These are phyloP conservation scores for Phialocephala subalpina DNA, from an alignment of 2,329 filamentous ascomycete species.

Conservation along the genomic window DNA sequence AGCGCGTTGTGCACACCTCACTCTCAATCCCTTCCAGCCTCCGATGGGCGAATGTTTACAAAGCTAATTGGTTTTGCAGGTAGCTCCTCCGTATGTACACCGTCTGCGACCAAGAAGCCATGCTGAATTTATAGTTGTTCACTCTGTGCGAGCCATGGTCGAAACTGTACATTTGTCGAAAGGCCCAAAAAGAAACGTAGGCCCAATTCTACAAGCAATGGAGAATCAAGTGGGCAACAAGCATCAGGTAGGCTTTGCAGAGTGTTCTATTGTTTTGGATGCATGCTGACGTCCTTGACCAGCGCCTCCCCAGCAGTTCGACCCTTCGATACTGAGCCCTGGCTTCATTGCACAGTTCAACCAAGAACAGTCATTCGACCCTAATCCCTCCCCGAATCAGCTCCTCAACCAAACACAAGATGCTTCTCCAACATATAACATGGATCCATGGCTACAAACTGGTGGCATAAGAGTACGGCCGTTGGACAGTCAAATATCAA, in stretches of 20 bases:
- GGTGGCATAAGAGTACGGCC: constrained; percentile 36
- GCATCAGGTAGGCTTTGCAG: constrained; percentile 33
- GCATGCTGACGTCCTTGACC: constrained; percentile 1
- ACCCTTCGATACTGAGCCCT: constrained; percentile 37
- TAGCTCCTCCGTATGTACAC: constrained; percentile 48
- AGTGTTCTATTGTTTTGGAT: constrained; percentile 6
- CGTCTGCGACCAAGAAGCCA: too few species aligned
- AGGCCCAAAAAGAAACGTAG: constrained; percentile 45
- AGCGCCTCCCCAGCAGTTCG: constrained; percentile 40
- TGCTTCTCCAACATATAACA: constrained; percentile 38
- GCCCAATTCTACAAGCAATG: constrained; percentile 37
- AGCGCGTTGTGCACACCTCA: too few species aligned
- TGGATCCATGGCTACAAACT: constrained; percentile 37
- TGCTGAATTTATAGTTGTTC: constrained; percentile 21
- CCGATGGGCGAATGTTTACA: too few species aligned
- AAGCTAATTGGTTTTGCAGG: too few species aligned
- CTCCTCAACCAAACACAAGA: constrained; percentile 36
- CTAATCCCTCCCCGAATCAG: constrained; percentile 36
- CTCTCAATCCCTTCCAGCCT: too few species aligned
- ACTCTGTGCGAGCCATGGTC: constrained; percentile 51
- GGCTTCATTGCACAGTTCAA: constrained; percentile 41
- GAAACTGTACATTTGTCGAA: constrained; percentile 55
- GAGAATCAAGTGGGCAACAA: constrained; percentile 31
- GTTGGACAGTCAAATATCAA: constrained; percentile 39
- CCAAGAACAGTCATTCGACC: constrained; percentile 34